Evolutionary conservation across 1,139 yeast genomes (phyloP).

Genomic region (Kodamaea sp.): DNA sequence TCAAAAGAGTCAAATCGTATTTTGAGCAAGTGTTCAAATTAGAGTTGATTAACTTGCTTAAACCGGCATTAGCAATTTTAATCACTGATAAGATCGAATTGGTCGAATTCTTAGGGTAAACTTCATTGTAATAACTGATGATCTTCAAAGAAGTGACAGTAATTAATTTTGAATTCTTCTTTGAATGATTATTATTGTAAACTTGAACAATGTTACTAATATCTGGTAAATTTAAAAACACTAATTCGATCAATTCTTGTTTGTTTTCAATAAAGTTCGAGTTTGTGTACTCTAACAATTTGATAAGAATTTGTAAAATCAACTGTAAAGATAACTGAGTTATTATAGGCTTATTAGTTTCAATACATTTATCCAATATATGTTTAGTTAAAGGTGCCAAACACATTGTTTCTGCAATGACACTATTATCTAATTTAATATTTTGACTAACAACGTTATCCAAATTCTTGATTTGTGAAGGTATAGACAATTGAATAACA

Average conservation of each 20-base stretch:
- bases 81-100: constrained; percentile 12
- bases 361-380: constrained; percentile 57
- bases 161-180: constrained; percentile 17
- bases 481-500: constrained; percentile 50
- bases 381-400: constrained; percentile 65
- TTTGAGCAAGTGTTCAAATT: constrained; percentile 32
- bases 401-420: constrained; percentile 51
- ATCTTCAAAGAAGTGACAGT: constrained; percentile 26
- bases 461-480: constrained; percentile 12
- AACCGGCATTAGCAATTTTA: constrained; percentile 19
- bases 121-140: constrained; percentile 20
- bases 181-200: constrained; percentile 9
- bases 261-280: constrained; percentile 24
- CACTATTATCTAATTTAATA: constrained; percentile 14
- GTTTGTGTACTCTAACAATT: constrained; percentile 44
- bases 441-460: constrained; percentile 13
- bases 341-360: constrained; percentile 49
- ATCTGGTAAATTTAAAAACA: constrained; percentile 30
- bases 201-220: constrained; percentile 20
- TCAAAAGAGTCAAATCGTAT: constrained; percentile 52
- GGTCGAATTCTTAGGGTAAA: constrained; percentile 17
- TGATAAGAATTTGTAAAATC: constrained; percentile 40
- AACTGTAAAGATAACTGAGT: constrained; percentile 65
- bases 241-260: constrained; percentile 29
- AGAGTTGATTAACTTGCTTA: constrained; percentile 16